These are phyloP conservation scores for Polysphondylium violaceum DNA, from an alignment of 78 protist genomes.

Conservation along the genomic window DNA sequence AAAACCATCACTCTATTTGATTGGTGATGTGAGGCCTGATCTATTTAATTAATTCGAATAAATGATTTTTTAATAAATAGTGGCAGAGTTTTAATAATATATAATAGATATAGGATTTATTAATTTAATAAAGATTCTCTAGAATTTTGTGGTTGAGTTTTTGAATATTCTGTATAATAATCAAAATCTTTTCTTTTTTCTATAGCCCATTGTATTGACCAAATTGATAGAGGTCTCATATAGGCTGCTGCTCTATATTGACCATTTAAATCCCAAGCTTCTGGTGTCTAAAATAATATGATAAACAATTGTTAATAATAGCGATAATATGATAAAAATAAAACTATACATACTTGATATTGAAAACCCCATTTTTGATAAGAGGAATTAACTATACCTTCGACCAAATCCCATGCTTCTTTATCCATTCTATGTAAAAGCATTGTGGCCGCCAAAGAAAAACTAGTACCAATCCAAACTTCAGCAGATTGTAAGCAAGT, in stretches of 20 bases:
- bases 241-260: constrained; percentile 63
- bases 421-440: constrained; percentile 51
- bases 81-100: too few species aligned
- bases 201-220: constrained; percentile 78
- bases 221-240: constrained; percentile 78
- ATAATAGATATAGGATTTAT: too few species aligned
- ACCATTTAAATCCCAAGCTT: constrained; percentile 80
- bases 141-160: constrained; percentile 11
- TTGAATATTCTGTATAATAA: constrained; percentile 15
- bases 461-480: constrained; percentile 85
- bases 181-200: constrained; percentile 37
- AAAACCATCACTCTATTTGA: too few species aligned
- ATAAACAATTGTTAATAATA: background rate
- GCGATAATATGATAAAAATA: background rate
- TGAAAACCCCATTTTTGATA: constrained; percentile 78
- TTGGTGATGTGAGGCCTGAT: too few species aligned
- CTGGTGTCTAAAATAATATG: too few species aligned
- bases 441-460: constrained; percentile 69
- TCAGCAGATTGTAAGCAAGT: constrained; percentile 81
- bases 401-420: constrained; percentile 48
- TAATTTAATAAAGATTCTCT: too few species aligned
- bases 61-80: too few species aligned
- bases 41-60: too few species aligned
- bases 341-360: constrained; percentile 33
- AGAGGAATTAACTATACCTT: constrained; percentile 46